A percentile compares a stretch with the other conserved stretches of the same genome.
phyloP scores from a whole-genome alignment of 305 asterid genomes.

The Solanum hybrid region DNA sequence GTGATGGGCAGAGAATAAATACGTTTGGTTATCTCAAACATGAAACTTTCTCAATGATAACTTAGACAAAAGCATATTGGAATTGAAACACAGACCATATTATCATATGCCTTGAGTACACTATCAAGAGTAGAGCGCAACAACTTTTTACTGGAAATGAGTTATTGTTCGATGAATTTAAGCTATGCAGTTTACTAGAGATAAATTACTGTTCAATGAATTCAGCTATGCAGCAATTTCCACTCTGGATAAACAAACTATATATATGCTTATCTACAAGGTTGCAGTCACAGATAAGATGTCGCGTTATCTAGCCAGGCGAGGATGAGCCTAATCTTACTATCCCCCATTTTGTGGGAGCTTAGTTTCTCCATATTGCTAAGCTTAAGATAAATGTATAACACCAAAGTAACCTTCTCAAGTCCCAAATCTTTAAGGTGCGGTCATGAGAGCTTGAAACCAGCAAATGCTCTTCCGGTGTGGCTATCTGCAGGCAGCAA shows the following conservation, averaged over 20 bases:
- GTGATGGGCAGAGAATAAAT: background rate
- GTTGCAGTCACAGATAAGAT: background rate
- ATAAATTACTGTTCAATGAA: background rate
- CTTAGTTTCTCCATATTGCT: background rate
- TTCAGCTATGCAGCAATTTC: background rate
- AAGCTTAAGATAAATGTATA: background rate
- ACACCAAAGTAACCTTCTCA: slow-evolving; percentile 58
- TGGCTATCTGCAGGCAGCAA: slow-evolving; percentile 64
- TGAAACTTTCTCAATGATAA: background rate
- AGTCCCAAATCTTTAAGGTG: slow-evolving; percentile 86
- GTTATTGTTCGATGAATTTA: background rate
- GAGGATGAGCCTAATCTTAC: background rate
- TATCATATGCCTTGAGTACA: background rate
- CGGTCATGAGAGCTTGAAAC: slow-evolving; percentile 91
- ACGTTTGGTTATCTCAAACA: background rate
- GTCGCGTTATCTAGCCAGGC: background rate
- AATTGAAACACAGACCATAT: background rate
- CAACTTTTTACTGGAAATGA: background rate
- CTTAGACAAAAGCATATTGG: background rate
- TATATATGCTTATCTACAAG: background rate
- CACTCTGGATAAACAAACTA: background rate
- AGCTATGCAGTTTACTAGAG: background rate
- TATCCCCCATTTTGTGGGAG: background rate
- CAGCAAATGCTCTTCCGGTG: slow-evolving; percentile 64
- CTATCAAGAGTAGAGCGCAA: background rate